A percentile compares a stretch with the other conserved stretches of the same genome.
phyloP scores from a whole-genome alignment of 2,329 filamentous ascomycete genomes.

The Aspergillus carbonarius region DNA sequence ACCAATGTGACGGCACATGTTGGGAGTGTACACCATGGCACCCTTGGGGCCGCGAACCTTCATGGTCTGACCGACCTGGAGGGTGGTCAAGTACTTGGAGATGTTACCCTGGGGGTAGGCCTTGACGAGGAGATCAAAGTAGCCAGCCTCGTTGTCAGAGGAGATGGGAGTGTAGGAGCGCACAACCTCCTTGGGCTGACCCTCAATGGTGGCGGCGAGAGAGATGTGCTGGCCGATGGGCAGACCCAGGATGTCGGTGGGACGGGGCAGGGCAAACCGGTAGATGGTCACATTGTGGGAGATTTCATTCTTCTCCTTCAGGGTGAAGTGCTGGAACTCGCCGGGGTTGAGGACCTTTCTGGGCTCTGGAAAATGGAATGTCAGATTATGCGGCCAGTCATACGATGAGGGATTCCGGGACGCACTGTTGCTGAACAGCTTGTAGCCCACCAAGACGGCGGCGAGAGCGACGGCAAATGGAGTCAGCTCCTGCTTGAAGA shows the following conservation, averaged over 20 bases:
- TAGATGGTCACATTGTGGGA: conserved; percentile 99
- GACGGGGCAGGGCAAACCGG: conserved; percentile 80
- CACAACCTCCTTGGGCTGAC: conserved; percentile 76
- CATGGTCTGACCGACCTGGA: conserved; percentile 82
- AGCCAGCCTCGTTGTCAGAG: conserved; percentile 82
- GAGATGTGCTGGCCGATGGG: conserved; percentile 99
- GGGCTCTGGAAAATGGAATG: conserved; percentile 53
- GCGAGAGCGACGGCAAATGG: conserved; percentile 69
- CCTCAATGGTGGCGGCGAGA: conserved; percentile 78
- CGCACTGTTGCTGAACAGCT: conserved; percentile 69
- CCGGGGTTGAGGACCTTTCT: conserved; percentile 84
- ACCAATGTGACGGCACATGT: conserved; percentile 93
- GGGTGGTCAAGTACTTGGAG: conserved; percentile 82
- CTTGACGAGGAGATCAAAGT: conserved; percentile 97
- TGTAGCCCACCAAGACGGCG: conserved; percentile 65
- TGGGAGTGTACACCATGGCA: conserved; percentile 94
- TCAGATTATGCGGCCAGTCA: conserved; percentile 12
- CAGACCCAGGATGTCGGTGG: conserved; percentile 82
- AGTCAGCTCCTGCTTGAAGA: conserved; percentile 76
- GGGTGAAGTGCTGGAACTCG: conserved; percentile 85
- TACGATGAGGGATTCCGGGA: conserved; percentile 22
- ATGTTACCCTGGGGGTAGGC: conserved; percentile 98
- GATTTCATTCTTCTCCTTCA: conserved; percentile 91
- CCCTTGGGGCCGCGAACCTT: conserved; percentile 93
- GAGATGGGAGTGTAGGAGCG: conserved; percentile 92